Percentiles rank a stretch among this genome's conserved stretches.
Evolutionary conservation across 225 moss, liverwort and hornwort species (phyloP).

Genomic region (Physcomitrellopsis africana): DNA sequence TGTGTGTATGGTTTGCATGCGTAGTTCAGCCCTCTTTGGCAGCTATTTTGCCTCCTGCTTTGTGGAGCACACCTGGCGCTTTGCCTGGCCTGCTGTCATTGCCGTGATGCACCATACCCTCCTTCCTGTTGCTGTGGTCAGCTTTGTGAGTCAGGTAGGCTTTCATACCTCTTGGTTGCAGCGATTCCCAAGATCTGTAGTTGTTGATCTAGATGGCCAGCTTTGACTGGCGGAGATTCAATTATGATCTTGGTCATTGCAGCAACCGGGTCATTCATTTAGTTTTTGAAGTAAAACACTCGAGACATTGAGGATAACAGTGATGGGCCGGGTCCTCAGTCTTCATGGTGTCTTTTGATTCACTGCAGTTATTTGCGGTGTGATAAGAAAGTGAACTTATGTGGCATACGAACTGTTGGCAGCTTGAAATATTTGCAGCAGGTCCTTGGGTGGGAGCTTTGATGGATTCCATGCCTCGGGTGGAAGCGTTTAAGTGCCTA

Average conservation of each 20-base stretch:
- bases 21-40: conserved; percentile 78
- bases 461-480: conserved; percentile 87
- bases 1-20: conserved; percentile 66
- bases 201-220: conserved; percentile 29
- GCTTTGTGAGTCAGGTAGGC: conserved; percentile 83
- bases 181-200: conserved; percentile 30
- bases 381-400: conserved; percentile 18
- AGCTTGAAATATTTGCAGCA: conserved; percentile 83
- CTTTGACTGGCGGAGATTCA: not conserved
- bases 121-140: conserved; percentile 75
- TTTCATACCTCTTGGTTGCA: conserved; percentile 32
- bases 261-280: conserved; percentile 32
- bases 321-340: not conserved
- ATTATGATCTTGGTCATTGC: not conserved
- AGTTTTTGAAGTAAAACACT: conserved; percentile 40
- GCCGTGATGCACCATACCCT: conserved; percentile 77
- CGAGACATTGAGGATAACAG: conserved; percentile 40
- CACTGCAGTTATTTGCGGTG: not conserved
- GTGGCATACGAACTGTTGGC: conserved; percentile 34
- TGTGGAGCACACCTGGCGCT: conserved; percentile 81
- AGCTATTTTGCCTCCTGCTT: conserved; percentile 85
- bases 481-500: conserved; percentile 51
- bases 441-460: conserved; percentile 87
- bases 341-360: not conserved
- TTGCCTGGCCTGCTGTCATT: conserved; percentile 79